Base-by-base conservation (phyloP, 148 eudicot species). In the Vaccinium vitisidaea region DNA sequence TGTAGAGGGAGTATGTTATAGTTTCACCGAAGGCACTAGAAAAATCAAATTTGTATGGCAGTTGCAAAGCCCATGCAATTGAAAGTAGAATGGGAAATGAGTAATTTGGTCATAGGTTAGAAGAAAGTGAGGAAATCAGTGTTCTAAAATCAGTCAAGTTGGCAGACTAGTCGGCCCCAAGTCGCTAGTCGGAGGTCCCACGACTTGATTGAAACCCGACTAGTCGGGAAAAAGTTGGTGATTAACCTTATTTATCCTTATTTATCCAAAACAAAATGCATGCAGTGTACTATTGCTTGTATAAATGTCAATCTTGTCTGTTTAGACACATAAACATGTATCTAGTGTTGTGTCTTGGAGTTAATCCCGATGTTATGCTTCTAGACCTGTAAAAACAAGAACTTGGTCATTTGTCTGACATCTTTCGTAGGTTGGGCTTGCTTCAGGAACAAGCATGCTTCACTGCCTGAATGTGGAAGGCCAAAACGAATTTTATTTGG, bases 11-110 rank as follows among this genome's bases (percentile, higher is more conserved):
- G 27, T 63, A 63, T 63, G 70, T n/a, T 63, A 63, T n/a, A 63
- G 30, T 63, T 23, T 63, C 12, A 63, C 2, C 27, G 27, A 23
- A 63, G 70, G 70, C 12, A 4, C 70, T n/a, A 63, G 27, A 63
- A 59, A n/a, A 4, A 63, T 63, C 30, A 63, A 4, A 63, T n/a
- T 63, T 63, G 70, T 23, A 23, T 63, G 70, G 12, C 70, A 63
- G 12, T n/a, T n/a, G 70, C 70, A 63, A n/a, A 63, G 70, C 70
- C 30, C 70, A 63, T 63, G 27, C 70, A n/a, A 63, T 63, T 63
- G 70, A 63, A n/a, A 63, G 70, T 63, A 63, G 70, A 63, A 63
- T 63, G 27, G 70, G 27, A 63, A 63, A 63, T 0, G 12, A 63
- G 30, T n/a, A 23, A 63, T 63, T 63, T 63, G 30, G 70, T 63